phyloP scores from a whole-genome alignment of 192 early-diverging fungal species.

The Coemansia asiatica region DNA sequence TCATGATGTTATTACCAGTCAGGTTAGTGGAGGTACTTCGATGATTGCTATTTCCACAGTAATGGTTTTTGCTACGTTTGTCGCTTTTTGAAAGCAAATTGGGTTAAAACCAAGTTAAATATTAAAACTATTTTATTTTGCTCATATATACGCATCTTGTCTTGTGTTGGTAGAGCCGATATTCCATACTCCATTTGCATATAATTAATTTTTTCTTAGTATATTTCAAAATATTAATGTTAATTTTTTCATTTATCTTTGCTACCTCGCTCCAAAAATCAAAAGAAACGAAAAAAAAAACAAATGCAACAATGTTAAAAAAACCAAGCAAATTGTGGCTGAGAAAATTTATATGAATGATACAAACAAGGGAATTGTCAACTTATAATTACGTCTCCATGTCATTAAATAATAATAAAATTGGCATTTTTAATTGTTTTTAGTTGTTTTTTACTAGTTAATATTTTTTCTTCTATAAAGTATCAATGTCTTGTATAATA shows the following conservation, averaged over 20 bases:
- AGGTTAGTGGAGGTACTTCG: slow-evolving; percentile 33
- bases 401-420: neutral
- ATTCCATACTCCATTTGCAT: neutral
- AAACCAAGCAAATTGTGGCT: neutral
- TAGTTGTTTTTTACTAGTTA: neutral
- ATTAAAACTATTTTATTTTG: neutral
- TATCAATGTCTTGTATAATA: neutral
- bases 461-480: neutral
- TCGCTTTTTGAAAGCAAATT: slow-evolving; percentile 22
- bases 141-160: neutral
- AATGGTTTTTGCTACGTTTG: slow-evolving; percentile 52
- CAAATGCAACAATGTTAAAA: neutral
- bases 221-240: neutral
- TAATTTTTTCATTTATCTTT: neutral
- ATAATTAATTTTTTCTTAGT: neutral
- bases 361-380: neutral
- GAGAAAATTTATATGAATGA: neutral
- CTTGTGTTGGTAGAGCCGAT: neutral
- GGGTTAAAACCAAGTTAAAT: neutral
- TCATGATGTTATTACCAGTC: slow-evolving; percentile 19
- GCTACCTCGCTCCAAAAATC: neutral
- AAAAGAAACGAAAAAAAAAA: neutral
- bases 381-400: neutral
- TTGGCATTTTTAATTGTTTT: neutral
- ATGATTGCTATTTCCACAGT: slow-evolving; percentile 53